phyloP scores from a whole-genome alignment of 768 basidiomycete species.

The Rhodocollybia butyracea region DNA sequence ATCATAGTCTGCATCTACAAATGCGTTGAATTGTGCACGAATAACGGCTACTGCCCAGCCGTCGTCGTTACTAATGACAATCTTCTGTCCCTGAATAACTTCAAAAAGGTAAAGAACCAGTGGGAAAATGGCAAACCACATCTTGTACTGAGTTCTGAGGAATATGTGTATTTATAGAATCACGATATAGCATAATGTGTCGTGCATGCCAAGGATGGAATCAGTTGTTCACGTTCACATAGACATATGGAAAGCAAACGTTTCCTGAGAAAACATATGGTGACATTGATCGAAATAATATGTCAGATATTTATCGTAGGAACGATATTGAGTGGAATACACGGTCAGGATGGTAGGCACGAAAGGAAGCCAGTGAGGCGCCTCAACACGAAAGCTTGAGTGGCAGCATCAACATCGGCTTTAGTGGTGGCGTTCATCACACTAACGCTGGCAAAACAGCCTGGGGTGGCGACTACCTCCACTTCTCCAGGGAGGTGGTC shows the following conservation, averaged over 20 bases:
- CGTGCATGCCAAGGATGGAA: no score
- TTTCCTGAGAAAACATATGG: no score
- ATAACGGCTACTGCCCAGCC: slow-evolving; percentile 47
- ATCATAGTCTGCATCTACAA: slow-evolving; percentile 31
- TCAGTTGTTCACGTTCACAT: no score
- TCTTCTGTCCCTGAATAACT: not conserved
- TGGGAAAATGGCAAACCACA: not conserved
- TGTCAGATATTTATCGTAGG: not conserved
- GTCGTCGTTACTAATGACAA: slow-evolving; percentile 31
- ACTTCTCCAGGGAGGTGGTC: slow-evolving; percentile 40
- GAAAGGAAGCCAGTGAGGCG: slow-evolving; percentile 30
- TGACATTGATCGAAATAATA: no score
- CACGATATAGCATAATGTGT: no score
- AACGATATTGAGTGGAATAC: not conserved
- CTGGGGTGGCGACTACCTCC: slow-evolving; percentile 29
- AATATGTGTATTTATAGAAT: no score
- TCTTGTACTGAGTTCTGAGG: not conserved
- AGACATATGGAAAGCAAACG: no score
- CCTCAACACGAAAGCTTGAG: slow-evolving; percentile 36
- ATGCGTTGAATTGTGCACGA: slow-evolving; percentile 36
- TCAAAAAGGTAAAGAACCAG: not conserved
- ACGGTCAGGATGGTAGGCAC: slow-evolving; percentile 5
- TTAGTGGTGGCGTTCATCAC: slow-evolving; percentile 43
- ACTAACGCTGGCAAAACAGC: slow-evolving; percentile 47
- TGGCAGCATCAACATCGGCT: slow-evolving; percentile 36